Evolutionary conservation across 1,284 basidiomycete species (phyloP).

Genomic region (Apiotrichum montevideense): DNA sequence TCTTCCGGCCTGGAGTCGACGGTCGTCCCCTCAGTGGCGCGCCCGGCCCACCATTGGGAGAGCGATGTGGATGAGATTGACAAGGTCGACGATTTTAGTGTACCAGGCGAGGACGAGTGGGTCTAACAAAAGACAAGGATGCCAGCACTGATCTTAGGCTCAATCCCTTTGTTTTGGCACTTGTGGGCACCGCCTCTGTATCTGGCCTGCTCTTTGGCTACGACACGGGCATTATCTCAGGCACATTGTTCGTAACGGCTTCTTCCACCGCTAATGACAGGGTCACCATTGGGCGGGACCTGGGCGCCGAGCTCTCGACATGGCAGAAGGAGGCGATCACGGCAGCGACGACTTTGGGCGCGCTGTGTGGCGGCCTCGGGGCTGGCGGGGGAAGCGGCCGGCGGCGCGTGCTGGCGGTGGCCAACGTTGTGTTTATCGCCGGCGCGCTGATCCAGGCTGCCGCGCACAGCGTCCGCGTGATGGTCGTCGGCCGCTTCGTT

Average conservation of each 20-base stretch:
- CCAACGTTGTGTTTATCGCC: conserved; percentile 67
- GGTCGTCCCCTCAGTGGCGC: too few species aligned
- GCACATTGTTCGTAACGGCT: conserved; percentile 18
- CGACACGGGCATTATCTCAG: conserved; percentile 72
- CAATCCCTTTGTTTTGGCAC: conserved; percentile 29
- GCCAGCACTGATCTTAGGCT: conserved; percentile 15
- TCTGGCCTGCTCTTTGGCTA: conserved; percentile 70
- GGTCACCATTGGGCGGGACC: conserved; percentile 63
- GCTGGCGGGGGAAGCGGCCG: conserved; percentile 66
- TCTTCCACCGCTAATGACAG: neutral
- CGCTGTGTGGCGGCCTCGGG: conserved; percentile 63
- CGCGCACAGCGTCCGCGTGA: conserved; percentile 61
- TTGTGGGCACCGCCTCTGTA: conserved; percentile 48
- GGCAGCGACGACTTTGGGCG: conserved; percentile 70
- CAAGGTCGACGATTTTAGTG: too few species aligned
- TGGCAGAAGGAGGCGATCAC: conserved; percentile 74
- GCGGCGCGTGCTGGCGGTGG: conserved; percentile 60
- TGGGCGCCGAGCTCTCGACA: conserved; percentile 58
- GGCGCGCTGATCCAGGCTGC: conserved; percentile 59
- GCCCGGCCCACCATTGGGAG: too few species aligned
- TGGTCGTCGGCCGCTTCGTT: conserved; percentile 70
- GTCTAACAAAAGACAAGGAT: too few species aligned
- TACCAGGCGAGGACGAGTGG: too few species aligned
- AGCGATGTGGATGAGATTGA: too few species aligned
- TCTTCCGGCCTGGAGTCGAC: too few species aligned